Evolutionary conservation across 441 rosid species (phyloP), one percentile per base, ranked within the genome.

Genomic region (Populus trichocarpa): DNA sequence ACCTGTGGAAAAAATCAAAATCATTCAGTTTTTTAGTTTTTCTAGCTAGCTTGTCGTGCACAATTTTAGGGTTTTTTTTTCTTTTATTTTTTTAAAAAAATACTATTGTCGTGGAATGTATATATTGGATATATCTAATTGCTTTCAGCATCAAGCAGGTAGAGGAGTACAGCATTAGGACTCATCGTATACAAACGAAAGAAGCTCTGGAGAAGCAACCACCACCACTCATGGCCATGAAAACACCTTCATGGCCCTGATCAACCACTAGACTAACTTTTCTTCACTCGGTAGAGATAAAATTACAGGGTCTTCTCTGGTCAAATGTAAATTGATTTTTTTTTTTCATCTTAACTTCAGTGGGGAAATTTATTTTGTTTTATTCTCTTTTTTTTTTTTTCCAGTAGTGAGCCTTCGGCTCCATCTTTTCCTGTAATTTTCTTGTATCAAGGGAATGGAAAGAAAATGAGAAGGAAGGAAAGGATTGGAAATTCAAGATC

Each of bases 141-240:
- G 65, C 71, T 72, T 81, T 36, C 23, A 30, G 32, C 35, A 8
- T 76, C 40, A 38, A 83, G 59, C 93, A 92, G 98, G 88, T 86
- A 69, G 87, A 89, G 73, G 97, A 94, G 76, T 80, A 77, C 90
- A 92, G 94, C 79, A 87, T 90, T n/a, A 85, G 82, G 84, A 83
- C 91, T 70, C 96, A 94, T 83, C 85, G 89, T 53, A 83, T 91
- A 72, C 98, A 92, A 86, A 87, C 70, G 80, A 86, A 85, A 80
- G 84, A 84, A 71, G 77, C 81, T 68, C 75, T 65, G 82, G 79
- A 85, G 78, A 84, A 74, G 81, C 85, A 72, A 4, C 57, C 13
- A 46, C 57, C 20, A 73, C 79, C 77, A 20, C 42, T 82, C 63
- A 53, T 78, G 69, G 67, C 75, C n/a, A 53, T 68, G 71, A 76